phyloP scores from a whole-genome alignment of 495 filamentous ascomycete species.

The Penicillium canescens region DNA sequence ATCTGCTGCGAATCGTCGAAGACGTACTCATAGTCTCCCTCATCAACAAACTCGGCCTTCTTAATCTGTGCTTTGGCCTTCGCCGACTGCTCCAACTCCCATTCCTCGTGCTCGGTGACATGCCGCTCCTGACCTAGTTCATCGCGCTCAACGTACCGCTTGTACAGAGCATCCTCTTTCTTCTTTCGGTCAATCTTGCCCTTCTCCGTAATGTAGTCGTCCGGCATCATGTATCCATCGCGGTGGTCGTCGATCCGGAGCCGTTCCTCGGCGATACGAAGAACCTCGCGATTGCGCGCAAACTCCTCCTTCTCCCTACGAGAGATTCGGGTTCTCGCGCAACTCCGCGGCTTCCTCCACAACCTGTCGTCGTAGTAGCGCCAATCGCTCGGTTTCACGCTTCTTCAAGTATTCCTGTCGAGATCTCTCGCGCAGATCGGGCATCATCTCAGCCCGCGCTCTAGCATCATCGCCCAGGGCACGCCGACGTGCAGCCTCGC shows the following conservation, averaged over 20 bases:
- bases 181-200: constrained; percentile 86
- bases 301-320: constrained; percentile 87
- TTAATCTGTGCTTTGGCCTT: constrained; percentile 89
- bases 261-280: constrained; percentile 85
- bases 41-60: constrained; percentile 70
- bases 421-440: constrained; percentile 76
- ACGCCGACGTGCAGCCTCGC: constrained; percentile 58
- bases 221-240: constrained; percentile 92
- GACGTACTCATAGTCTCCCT: constrained; percentile 91
- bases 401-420: constrained; percentile 94
- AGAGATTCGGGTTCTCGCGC: constrained; percentile 71
- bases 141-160: constrained; percentile 86
- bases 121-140: constrained; percentile 87
- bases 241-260: constrained; percentile 86
- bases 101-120: constrained; percentile 93
- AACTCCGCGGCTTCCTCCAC: constrained; percentile 84
- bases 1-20: constrained; percentile 89
- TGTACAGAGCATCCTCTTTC: constrained; percentile 88
- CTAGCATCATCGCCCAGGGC: constrained; percentile 65
- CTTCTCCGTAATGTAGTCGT: constrained; percentile 92
- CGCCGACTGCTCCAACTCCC: constrained; percentile 87
- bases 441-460: constrained; percentile 63
- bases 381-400: constrained; percentile 80
- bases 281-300: constrained; percentile 81
- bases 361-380: constrained; percentile 86